Base-by-base conservation (phyloP, 768 basidiomycete genomes). In the Leccinum rimulosum region DNA sequence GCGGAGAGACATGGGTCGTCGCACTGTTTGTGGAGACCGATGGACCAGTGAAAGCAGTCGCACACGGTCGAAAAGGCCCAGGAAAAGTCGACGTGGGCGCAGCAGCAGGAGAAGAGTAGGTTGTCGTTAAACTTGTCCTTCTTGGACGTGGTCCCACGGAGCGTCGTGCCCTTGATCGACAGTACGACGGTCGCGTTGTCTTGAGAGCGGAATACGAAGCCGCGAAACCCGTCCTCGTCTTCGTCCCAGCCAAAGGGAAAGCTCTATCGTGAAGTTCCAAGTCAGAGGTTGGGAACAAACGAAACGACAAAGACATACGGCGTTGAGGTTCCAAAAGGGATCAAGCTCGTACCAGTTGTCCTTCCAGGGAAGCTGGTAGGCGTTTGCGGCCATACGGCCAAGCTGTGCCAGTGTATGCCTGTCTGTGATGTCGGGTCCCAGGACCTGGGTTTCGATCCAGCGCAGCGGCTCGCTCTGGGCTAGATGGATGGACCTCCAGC, bases 91-190 rank as follows among this genome's bases (percentile, higher is more conserved):
- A 95, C 89, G 33, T 86, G 81, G 15, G 94, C 95, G 66, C 96
- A 98, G 70, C 96, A 98, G 74, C 96, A 98, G 0, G 94, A 91
- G 68, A 91, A 93, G 17, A 93, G 73, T 72, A 92, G 66, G 66
- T 93, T 93, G 73, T 97, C 95, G 73, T 98, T 98, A 69, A 87
- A 87, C 75, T 93, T 95, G 75, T 98, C 96, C 67, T 89, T 86
- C 77, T 84, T 90, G 53, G 91, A 90, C 12, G 96, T 96, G 14
- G 88, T 85, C 3, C 94, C 94, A 62, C 83, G 82, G 0, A 95
- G 72, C 0, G 92, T 93, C 0, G 95, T 98, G 43, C 88, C 88
- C 68, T 98, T 98, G 73, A 98, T 91, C 48, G 93, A 84, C 31
- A 98, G 81, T 10, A 98, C 82, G 59, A 93, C 80, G 0, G 92